These are phyloP conservation scores for Podila horticola DNA, from an alignment of 192 early-diverging fungal species.

Conservation along the genomic window DNA sequence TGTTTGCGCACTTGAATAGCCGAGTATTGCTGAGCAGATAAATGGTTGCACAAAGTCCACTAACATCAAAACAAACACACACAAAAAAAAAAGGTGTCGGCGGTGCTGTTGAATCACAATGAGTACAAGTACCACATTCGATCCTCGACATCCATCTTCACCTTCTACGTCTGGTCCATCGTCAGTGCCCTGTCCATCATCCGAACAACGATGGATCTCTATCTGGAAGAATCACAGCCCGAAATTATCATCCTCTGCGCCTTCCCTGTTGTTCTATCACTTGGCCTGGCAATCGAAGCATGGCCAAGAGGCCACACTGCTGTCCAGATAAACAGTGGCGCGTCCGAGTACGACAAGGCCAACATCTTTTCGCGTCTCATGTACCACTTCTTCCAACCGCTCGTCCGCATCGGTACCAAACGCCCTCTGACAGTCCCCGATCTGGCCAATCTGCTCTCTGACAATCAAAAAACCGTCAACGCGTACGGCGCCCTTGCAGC, in stretches of 20 bases:
- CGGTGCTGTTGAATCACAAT: conserved; percentile 8
- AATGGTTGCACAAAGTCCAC: too few relatives aligned
- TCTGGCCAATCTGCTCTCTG: too few relatives aligned
- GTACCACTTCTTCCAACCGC: conserved; percentile 11
- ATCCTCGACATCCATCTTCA: conserved; percentile 14
- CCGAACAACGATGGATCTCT: not conserved
- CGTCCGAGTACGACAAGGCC: conserved; percentile 15
- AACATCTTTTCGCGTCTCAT: conserved; percentile 11
- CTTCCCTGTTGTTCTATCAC: not conserved
- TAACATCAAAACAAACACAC: too few relatives aligned
- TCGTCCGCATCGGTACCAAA: conserved; percentile 3
- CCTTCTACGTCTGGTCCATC: conserved; percentile 14
- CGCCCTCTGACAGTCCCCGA: too few relatives aligned
- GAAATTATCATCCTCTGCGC: not conserved
- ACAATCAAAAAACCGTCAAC: too few relatives aligned
- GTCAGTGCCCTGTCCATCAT: not conserved
- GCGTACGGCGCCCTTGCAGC: too few relatives aligned
- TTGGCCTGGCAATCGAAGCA: conserved; percentile 11
- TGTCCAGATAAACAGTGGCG: conserved; percentile 2
- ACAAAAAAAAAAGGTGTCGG: not conserved
- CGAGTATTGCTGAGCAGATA: too few relatives aligned
- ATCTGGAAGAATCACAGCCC: too few relatives aligned
- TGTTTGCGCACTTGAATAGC: too few relatives aligned
- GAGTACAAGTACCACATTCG: conserved; percentile 21
- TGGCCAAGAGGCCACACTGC: conserved; percentile 13